Conservation (phyloP, 2,329 filamentous ascomycete species). For the Stagonosporopsis rhizophila region DNA sequence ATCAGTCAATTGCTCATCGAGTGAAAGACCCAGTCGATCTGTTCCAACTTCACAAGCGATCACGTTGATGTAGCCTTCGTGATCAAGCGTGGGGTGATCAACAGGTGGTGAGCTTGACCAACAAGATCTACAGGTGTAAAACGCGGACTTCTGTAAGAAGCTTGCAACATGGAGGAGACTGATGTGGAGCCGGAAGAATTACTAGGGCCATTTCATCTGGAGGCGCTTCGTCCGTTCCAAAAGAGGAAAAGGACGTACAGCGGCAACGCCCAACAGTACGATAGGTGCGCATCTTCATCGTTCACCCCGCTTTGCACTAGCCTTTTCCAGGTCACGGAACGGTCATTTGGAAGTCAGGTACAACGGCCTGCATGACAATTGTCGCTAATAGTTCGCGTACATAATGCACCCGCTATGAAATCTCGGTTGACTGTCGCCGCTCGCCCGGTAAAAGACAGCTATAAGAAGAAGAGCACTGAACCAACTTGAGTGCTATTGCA, state of each 20-base stretch:
- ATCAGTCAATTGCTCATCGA: background rate
- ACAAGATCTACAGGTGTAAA: background rate
- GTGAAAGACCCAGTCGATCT: background rate
- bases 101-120: background rate
- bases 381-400: background rate
- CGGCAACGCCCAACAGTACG: background rate
- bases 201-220: conserved; percentile 10
- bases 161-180: background rate
- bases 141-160: background rate
- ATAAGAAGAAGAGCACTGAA: conserved; percentile 5
- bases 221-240: conserved; percentile 4
- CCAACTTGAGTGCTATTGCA: background rate
- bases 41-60: background rate
- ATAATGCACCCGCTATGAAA: background rate
- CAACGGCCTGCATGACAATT: background rate
- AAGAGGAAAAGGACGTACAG: conserved; percentile 6
- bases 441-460: conserved; percentile 3
- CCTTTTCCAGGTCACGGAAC: conserved; percentile 6
- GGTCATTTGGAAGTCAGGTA: background rate
- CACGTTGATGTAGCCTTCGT: background rate
- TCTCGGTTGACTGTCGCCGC: conserved; percentile 1
- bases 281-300: background rate
- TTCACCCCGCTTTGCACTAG: conserved; percentile 1
- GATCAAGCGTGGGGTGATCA: background rate
- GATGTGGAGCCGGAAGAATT: conserved; percentile 16